Base-by-base conservation (phyloP, 108 stramenopile genomes). In the Asterionellopsis glacialis region DNA sequence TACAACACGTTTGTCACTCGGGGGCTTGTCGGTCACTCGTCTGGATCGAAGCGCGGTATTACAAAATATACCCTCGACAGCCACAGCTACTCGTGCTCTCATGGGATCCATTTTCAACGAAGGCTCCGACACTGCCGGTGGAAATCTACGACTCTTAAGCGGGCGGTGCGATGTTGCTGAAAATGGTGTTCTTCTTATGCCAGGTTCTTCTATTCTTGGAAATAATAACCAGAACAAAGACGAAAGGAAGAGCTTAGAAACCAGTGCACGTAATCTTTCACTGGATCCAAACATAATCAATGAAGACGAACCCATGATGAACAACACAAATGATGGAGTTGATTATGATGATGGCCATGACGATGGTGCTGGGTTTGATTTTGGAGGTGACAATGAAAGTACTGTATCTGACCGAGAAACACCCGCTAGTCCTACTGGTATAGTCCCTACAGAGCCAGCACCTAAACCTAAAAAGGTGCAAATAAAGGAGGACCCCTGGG, bases 401-500 rank as follows among this genome's bases (percentile, higher is more conserved):
- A 67, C 38, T 7, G 58, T 9, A 41, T 18, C 53, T 24, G 45
- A 27, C 28, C 12, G 18, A 48, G 45, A 61, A 27, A 50, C 22
- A 11, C 15, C 21, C 19, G 18, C 11, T 11, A 19, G 11, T 18
- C 51, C 51, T 11, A 11, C 11, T 15, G 6, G 19, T 6, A 26
- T 7, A 26, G 52, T 9, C 5, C 21, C 52, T 26, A 21, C 11
- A 15, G 25, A 23, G 0, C 48, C 18, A 16, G 47, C 9, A 16
- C 19, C 6, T 48, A 9, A 16, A 1, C 61, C 55, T 21, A 12
- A 18, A 50, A 33, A 54, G 18, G 33, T 48, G 48, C 11, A 58
- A 40, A 48, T 67, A 59, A 59, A 52, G 39, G 26, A 41, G 13
- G 92, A 96, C 71, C 93, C 91, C 0, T 96, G 90, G 91, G 81